Percentiles rank a stretch among this genome's conserved stretches.
phyloP scores from a whole-genome alignment of 495 filamentous ascomycete species.

The Podospora tetraspora region DNA sequence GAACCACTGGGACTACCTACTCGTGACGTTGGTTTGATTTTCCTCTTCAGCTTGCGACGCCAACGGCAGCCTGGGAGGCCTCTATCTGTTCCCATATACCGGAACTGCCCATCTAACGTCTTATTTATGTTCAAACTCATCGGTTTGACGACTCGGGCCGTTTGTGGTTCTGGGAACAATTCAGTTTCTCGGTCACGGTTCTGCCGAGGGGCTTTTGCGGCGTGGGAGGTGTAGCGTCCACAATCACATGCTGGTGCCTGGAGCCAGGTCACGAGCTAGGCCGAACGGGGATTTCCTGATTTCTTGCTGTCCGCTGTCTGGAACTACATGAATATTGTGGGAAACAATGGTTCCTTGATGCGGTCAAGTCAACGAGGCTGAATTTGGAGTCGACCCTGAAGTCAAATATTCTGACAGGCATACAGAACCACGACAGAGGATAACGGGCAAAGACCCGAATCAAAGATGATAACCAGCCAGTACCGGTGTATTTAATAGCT shows the following conservation, averaged over 20 bases:
- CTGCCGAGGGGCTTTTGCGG: neutral
- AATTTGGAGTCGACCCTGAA: too few relatives aligned
- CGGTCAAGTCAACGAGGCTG: too few relatives aligned
- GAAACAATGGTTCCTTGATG: too few relatives aligned
- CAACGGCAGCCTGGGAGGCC: neutral
- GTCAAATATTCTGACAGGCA: too few relatives aligned
- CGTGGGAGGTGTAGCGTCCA: neutral
- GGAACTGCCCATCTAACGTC: fast-evolving
- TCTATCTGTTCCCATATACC: neutral
- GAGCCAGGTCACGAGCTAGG: neutral
- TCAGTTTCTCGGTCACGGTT: neutral
- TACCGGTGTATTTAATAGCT: too few relatives aligned
- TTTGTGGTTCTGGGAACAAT: neutral
- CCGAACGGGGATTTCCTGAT: too few relatives aligned
- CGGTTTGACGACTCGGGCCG: neutral
- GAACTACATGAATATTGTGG: too few relatives aligned
- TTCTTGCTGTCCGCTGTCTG: too few relatives aligned
- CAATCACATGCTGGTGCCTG: neutral
- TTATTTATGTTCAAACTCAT: neutral
- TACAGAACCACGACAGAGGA: too few relatives aligned
- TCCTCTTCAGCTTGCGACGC: neutral
- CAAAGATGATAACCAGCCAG: too few relatives aligned
- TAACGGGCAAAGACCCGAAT: too few relatives aligned
- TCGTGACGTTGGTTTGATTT: neutral
- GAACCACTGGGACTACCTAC: neutral